Evolutionary conservation across 2,329 filamentous ascomycete genomes (phyloP), one percentile per base, ranked within the genome.

Genomic region (Penicillium sp.): DNA sequence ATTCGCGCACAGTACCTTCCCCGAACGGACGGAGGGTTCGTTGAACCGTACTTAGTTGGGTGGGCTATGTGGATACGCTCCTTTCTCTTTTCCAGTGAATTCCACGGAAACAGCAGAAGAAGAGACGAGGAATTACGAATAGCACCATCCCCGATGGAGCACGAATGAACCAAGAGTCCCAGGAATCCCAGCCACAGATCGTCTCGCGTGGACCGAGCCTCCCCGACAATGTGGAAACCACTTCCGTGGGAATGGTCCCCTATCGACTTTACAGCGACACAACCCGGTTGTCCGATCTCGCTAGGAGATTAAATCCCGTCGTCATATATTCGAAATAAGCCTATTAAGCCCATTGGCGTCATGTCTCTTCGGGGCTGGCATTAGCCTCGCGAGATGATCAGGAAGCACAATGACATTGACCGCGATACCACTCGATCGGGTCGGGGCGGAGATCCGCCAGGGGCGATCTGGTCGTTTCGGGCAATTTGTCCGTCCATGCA

Each of bases 401-500:
- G 4, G 35, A 52, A 51, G 49, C 52, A 58, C 22, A 55, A 54
- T 54, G 50, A 51, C 38, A 53, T 56, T 47, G 47, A 52, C 49
- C 58, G 54, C 59, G 45, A 62, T 43, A 51, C 47, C 48, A 25
- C 36, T 55, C 51, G 55, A 59, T 62, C 54, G 54, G 54, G 51
- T 25, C 39, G 36, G 36, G 40, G 38, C 43, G 44, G 44, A 55
- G 62, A 47, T 49, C 50, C 44, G 27, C 44, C 51, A 55, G 48
- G 39, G 54, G 57, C 54, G 56, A 62, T 61, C 55, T 56, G 14
- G n/a, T 22, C 48, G 33, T 35, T 63, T 62, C 53, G 56, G 60
- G 61, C 14, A 60, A 61, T 60, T 57, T 58, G 44, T 57, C 61
- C 61, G 61, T 56, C 44, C 44, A 24, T 62, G 61, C 59, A 59